Evolutionary conservation across 2,329 filamentous ascomycete genomes (phyloP).

Genomic region (Colletotrichum sp.): DNA sequence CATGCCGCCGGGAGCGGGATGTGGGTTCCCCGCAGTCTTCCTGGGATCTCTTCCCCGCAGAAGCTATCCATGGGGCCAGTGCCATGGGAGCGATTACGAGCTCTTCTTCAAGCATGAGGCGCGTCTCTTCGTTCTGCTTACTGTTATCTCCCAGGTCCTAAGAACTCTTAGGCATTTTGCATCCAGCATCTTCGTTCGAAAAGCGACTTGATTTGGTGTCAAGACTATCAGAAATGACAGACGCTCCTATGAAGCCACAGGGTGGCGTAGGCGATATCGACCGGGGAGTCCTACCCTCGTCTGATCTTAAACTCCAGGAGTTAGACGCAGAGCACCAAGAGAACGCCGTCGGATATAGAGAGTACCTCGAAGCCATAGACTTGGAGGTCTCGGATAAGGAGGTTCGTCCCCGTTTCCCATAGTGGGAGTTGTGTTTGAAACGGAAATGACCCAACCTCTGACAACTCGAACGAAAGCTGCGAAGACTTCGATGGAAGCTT

Average conservation of each 20-base stretch:
- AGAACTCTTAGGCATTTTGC: accelerated
- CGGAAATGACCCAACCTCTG: neutral
- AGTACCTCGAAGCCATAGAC: neutral
- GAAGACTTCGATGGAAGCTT: conserved; percentile 31
- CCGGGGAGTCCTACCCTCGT: neutral
- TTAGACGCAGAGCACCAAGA: neutral
- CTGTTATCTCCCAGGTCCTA: accelerated
- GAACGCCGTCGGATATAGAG: neutral
- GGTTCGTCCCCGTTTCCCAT: neutral
- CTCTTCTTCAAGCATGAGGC: neutral
- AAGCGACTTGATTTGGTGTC: neutral
- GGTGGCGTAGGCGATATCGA: neutral
- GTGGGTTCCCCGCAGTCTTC: neutral
- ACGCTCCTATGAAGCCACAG: neutral
- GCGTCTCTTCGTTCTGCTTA: neutral
- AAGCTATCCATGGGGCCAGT: neutral
- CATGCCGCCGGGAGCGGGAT: neutral
- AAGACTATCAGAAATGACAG: neutral
- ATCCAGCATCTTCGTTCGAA: neutral
- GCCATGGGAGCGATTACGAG: accelerated
- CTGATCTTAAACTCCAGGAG: neutral
- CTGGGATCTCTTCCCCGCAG: neutral
- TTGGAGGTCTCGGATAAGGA: neutral
- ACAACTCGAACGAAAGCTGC: neutral
- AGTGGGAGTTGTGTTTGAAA: neutral